A percentile compares a stretch with the other conserved stretches of the same genome.
phyloP scores from a whole-genome alignment of 352 stramenopile species.

The Phytopythium oedochilum region DNA sequence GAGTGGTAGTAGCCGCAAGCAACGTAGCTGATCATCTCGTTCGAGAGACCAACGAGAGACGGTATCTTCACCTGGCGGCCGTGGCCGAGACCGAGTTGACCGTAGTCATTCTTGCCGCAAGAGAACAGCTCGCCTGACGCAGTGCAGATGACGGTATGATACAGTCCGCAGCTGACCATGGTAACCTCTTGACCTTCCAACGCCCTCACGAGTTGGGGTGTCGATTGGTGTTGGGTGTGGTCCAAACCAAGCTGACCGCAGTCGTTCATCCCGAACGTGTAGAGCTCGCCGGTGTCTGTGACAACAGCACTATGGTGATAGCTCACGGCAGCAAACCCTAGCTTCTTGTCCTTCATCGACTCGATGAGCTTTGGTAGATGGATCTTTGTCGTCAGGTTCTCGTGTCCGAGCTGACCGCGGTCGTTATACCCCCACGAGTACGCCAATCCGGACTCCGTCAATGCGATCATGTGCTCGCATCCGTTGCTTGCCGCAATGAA shows the following conservation, averaged over 20 bases:
- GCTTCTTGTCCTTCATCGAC: conserved; percentile 77
- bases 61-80: conserved; percentile 74
- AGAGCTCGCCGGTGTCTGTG: conserved; percentile 69
- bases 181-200: conserved; percentile 68
- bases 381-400: conserved; percentile 83
- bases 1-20: conserved; percentile 87
- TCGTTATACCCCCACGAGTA: conserved; percentile 90
- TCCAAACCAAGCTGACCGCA: conserved; percentile 83
- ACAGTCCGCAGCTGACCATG: conserved; percentile 79
- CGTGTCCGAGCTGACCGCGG: conserved; percentile 78
- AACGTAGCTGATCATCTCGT: conserved; percentile 77
- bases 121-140: conserved; percentile 56
- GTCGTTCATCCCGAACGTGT: conserved; percentile 89
- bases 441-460: conserved; percentile 73
- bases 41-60: conserved; percentile 48
- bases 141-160: conserved; percentile 82
- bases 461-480: conserved; percentile 84
- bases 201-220: conserved; percentile 68
- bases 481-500: conserved; percentile 85
- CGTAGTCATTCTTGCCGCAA: conserved; percentile 89
- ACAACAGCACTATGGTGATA: conserved; percentile 85
- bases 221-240: conserved; percentile 71
- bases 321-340: conserved; percentile 74
- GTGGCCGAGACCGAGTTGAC: conserved; percentile 75
- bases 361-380: conserved; percentile 83